Base-by-base conservation (phyloP, 2,329 filamentous ascomycete genomes). In the Tolypocladium ophioglossoides region DNA sequence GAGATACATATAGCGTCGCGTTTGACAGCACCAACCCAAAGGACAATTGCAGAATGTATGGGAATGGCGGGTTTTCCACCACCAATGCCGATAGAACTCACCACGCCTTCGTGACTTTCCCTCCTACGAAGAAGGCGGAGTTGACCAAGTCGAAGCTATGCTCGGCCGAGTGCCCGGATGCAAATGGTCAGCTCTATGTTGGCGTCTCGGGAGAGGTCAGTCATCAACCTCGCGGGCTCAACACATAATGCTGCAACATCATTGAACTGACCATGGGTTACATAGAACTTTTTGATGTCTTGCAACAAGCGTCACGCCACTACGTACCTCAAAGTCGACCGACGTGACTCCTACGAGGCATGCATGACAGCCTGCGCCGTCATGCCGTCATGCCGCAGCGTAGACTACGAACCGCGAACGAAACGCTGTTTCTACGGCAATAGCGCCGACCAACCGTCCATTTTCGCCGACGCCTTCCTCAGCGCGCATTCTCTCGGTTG, bases 41-140 rank as follows among this genome's bases (percentile, higher is more conserved):
- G 22, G 47, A 48, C 27, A 59, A 59, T 50, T 59, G 56, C 54
- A 55, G 56, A 22, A n/a, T 60, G 11, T 60, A 60, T 22, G 54
- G 55, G n/a, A 39, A 56, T 22, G 53, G 51, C 38, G 20, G 32
- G 4, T 58, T 58, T 44, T 60, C 58, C 7, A 54, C 50, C 1
- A 47, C 47, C 2, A 20, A 10, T 8, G 37, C 38, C 18, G 41
- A 54, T 2, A 41, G 51, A 11, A 44, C 52, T 10, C 56, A 58
- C 44, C 52, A 56, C 20, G 52, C 49, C 30, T 58, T 50, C 22
- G 48, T 56, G 14, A 58, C 56, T 12, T 16, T 50, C 32, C 56
- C 56, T 46, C 55, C 56, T 10, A 55, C 56, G 0, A 51, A 54
- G 22, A 41, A 54, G n/a, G 49, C 52, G 0, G 35, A 55, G 16